Percentiles rank a stretch among this genome's conserved stretches.
Evolutionary conservation across 805 yeast species (phyloP).

Genomic region (Brettanomyces nanus): DNA sequence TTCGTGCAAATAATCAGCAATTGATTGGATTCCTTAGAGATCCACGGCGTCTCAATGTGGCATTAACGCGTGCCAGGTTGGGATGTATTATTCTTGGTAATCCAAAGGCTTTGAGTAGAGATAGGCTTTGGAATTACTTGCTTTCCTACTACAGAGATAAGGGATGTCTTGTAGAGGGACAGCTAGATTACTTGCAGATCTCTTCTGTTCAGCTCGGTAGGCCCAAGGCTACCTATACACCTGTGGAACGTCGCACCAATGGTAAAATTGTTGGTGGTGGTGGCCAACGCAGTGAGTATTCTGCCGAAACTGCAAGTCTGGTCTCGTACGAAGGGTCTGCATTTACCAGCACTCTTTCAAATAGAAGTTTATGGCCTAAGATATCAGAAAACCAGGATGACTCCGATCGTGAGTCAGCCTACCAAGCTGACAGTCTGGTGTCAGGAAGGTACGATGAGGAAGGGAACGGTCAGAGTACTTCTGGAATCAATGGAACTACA

Average conservation of each 20-base stretch:
- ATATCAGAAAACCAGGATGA: slow-evolving; percentile 7
- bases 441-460: no score
- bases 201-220: slow-evolving; percentile 47
- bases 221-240: background rate
- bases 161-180: slow-evolving; percentile 88
- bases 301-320: slow-evolving; percentile 30
- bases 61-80: slow-evolving; percentile 78
- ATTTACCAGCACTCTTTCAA: slow-evolving; percentile 6
- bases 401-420: slow-evolving; percentile 3
- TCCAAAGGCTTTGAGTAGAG: slow-evolving; percentile 65
- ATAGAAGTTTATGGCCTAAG: slow-evolving; percentile 2
- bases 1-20: slow-evolving; percentile 59
- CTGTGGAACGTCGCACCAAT: background rate
- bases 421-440: slow-evolving; percentile 1
- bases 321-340: slow-evolving; percentile 26
- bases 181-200: slow-evolving; percentile 68
- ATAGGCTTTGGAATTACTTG: slow-evolving; percentile 70
- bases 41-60: slow-evolving; percentile 82
- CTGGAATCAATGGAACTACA: background rate
- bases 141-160: slow-evolving; percentile 71
- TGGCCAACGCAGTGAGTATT: slow-evolving; percentile 5
- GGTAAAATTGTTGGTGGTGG: background rate
- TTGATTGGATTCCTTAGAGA: slow-evolving; percentile 80
- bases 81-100: slow-evolving; percentile 80
- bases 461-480: no score